Evolutionary conservation across 352 stramenopile genomes (phyloP), one percentile per base, ranked within the genome.

Genomic region (Phytophthora aleatoria): DNA sequence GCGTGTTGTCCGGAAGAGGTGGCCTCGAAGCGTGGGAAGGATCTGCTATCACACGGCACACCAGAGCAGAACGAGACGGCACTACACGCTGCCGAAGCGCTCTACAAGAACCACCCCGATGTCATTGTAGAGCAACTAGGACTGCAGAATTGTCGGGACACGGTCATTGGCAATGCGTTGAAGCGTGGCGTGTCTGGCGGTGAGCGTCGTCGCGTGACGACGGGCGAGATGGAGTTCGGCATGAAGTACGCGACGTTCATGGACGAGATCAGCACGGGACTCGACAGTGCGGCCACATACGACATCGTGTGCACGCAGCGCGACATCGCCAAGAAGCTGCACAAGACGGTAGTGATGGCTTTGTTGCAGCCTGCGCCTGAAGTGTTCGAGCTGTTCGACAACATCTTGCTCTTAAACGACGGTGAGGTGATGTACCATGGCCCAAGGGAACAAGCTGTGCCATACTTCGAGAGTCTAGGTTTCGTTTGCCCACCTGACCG

Each of bases 181-280:
- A 49, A 74, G 3, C 72, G 77, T 30, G 77, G 76, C 2, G 70
- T 95, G 74, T 89, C 71, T 16, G 89, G 91, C 24, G 91, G 91
- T 13, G 91, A 97, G 63, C 84, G 80, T 59, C 96, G 88, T 8
- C 79, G 92, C 39, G 81, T 92, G 60, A 92, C 83, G 12, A 79
- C 71, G 3, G 83, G 81, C n/a, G 79, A 92, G 74, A 98, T 98
- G 82, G 69, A 95, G 44, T 84, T 92, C 52, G 91, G 53, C 85
- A 90, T 62, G 91, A 89, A 49, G 87, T 73, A 74, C 20, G 79
- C 94, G 15, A 61, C 81, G 15, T 89, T 90, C 47, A 79, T 79
- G 61, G 91, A 98, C 68, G 82, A 93, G 71, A 93, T 98, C 55
- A 91, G 74, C 54, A 97, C 89, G 36, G 92, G 92, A 3, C 77